Evolutionary conservation across 306 rosid genomes (phyloP), one percentile per base, ranked within the genome.

Genomic region (Pyrus communis): DNA sequence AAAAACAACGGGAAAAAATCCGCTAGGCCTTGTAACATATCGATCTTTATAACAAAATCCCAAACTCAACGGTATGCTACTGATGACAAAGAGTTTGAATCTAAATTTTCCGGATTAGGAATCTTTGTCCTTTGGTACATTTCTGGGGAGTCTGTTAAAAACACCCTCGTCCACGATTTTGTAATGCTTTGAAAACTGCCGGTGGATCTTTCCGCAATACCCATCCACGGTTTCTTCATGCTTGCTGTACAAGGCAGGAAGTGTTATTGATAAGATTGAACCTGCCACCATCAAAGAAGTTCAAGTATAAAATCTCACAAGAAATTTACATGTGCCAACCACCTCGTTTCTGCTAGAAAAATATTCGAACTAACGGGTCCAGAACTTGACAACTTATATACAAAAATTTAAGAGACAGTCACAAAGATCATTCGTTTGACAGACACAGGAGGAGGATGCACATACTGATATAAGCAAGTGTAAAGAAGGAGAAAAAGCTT

Each of bases 391-490:
- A 38, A 38, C 7, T 38, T 38, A 38, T 1, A 7, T 0, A 38
- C 2, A 38, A 38, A 38, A 38, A 38, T 7, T 38, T 38, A 38
- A 33, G 67, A 57, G 63, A 58, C 6, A 33, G 42, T 33, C 78
- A 57, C 9, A 31, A 64, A 70, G 67, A 70, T 52, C 73, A 79
- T 60, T 77, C 55, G 23, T 55, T 45, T 64, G 68, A 85, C 59
- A 79, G 63, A 21, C 28, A 63, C 23, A 74, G 31, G 67, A 38
- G 54, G 67, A 68, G 40, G 75, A 51, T 28, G 54, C 10, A 38
- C 87, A 70, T 90, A 92, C 98, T 97, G 13, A 89, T 82, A 88
- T 90, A 95, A 33, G 96, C 88, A 0, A 95, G 88, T 7, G 97
- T 90, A 81, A 88, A 88, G 83, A 90, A 90, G 25, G 97, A 95